phyloP scores from a whole-genome alignment of 148 eudicot genomes.

The Silene uniflora region DNA sequence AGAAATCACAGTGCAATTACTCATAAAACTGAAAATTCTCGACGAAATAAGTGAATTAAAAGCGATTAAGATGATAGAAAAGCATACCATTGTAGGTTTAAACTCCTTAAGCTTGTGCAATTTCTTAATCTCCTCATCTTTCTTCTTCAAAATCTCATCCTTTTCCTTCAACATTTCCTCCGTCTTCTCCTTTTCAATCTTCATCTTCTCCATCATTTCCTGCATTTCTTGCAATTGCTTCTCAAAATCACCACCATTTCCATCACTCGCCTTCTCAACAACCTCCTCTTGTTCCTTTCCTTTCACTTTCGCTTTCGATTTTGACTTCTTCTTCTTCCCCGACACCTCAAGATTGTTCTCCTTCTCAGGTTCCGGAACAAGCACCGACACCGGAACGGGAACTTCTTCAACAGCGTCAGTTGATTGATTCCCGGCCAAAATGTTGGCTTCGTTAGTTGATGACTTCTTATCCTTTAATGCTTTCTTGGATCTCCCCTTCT shows the following conservation, averaged over 20 bases:
- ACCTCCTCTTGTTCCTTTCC: slow-evolving; percentile 15
- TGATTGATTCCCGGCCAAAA: slow-evolving; percentile 33
- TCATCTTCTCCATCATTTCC: slow-evolving; percentile 68
- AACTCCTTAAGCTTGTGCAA: slow-evolving; percentile 92
- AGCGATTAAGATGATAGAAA: not conserved
- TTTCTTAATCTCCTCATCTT: slow-evolving; percentile 76
- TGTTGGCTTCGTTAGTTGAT: slow-evolving; percentile 50
- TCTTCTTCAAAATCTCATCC: slow-evolving; percentile 61
- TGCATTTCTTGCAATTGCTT: slow-evolving; percentile 77
- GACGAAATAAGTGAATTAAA: too few relatives aligned
- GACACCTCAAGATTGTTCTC: slow-evolving; percentile 61
- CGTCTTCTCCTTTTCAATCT: slow-evolving; percentile 71
- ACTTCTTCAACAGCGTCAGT: slow-evolving; percentile 15
- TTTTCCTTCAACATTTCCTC: slow-evolving; percentile 73
- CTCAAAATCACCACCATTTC: slow-evolving; percentile 36
- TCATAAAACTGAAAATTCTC: not conserved
- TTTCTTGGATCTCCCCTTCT: slow-evolving; percentile 51
- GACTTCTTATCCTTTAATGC: slow-evolving; percentile 58
- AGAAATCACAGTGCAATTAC: not conserved
- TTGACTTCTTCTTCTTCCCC: slow-evolving; percentile 31
- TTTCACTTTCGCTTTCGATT: slow-evolving; percentile 41
- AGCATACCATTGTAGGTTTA: slow-evolving; percentile 69
- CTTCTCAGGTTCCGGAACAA: slow-evolving; percentile 31
- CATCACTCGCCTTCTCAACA: not conserved
- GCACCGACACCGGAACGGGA: slow-evolving; percentile 27